Evolutionary conservation across 306 rosid genomes (phyloP).

Genomic region (Begonia masoniana): DNA sequence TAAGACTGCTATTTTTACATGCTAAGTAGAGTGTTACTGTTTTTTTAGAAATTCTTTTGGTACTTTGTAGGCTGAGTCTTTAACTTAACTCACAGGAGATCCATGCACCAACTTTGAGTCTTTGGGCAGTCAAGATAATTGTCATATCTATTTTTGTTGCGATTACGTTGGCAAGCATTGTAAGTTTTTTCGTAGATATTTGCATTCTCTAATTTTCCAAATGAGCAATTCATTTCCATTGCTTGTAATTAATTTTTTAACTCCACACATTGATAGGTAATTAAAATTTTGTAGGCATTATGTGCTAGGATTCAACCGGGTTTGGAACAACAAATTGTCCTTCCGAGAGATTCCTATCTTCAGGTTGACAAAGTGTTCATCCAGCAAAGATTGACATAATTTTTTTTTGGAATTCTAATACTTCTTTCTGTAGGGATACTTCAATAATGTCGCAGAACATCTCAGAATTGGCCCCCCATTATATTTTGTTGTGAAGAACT

Average conservation of each 20-base stretch:
- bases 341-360: conserved; percentile 90
- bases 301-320: conserved; percentile 94
- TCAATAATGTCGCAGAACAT: conserved; percentile 67
- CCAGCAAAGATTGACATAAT: no score
- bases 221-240: background rate
- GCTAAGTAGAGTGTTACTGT: background rate
- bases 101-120: conserved; percentile 86
- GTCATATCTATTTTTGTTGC: conserved; percentile 65
- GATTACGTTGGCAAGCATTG: conserved; percentile 82
- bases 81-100: conserved; percentile 56
- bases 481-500: conserved; percentile 91
- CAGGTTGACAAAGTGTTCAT: conserved; percentile 36
- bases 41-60: conserved; percentile 9
- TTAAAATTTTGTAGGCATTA: conserved; percentile 44
- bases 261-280: background rate
- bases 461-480: conserved; percentile 95
- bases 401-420: conserved; percentile 12
- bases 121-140: conserved; percentile 76
- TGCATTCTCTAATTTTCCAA: background rate
- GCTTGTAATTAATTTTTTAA: no score
- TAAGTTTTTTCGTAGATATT: conserved; percentile 24
- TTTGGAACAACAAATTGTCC: conserved; percentile 90
- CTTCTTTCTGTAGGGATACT: conserved; percentile 69
- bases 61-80: conserved; percentile 3
- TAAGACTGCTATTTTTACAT: background rate